phyloP scores from a whole-genome alignment of 2,329 filamentous ascomycete species.

The Aureobasidium subglaciale region DNA sequence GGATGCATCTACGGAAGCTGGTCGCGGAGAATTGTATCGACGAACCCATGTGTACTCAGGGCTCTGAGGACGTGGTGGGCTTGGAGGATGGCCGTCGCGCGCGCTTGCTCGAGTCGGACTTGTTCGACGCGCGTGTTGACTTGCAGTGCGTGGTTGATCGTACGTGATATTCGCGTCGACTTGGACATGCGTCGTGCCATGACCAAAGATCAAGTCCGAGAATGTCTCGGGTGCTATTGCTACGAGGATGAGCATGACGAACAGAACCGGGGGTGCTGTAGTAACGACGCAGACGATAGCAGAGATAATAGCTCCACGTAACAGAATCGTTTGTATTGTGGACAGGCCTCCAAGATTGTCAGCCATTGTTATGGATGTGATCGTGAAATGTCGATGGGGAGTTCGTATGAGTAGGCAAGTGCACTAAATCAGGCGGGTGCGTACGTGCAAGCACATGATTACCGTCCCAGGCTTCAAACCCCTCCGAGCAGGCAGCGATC shows the following conservation, averaged over 20 bases:
- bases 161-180: neutral
- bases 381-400: neutral
- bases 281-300: neutral
- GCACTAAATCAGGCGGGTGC: neutral
- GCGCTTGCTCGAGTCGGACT: neutral
- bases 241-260: constrained; percentile 1
- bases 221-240: neutral
- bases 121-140: neutral
- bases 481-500: too few species aligned
- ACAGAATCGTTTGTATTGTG: neutral
- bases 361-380: neutral
- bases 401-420: neutral
- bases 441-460: neutral
- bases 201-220: neutral
- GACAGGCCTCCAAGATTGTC: neutral
- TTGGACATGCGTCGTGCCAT: neutral
- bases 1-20: neutral
- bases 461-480: neutral
- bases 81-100: neutral
- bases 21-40: neutral
- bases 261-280: neutral
- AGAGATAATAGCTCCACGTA: neutral
- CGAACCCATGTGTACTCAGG: neutral
- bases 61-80: neutral
- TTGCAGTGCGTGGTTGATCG: neutral